A percentile compares a stretch with the other conserved stretches of the same genome.
Evolutionary conservation across 2,329 filamentous ascomycete genomes (phyloP).

Genomic region (Fusarium sacchari): DNA sequence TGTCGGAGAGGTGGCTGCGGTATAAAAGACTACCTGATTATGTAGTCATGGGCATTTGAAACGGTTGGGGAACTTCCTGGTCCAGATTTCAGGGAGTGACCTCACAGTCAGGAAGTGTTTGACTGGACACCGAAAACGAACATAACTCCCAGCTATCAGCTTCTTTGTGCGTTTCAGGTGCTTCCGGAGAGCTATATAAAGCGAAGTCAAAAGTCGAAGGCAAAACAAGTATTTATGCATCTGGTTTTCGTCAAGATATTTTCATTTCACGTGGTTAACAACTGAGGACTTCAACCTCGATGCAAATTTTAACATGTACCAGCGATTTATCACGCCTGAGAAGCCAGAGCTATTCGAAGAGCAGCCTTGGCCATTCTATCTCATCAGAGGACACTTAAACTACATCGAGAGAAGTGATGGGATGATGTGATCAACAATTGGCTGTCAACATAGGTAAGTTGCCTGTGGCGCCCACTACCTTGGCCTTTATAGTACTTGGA

Average conservation of each 20-base stretch:
- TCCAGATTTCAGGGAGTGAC: background rate
- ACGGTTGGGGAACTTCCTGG: background rate
- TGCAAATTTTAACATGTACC: background rate
- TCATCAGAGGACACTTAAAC: background rate
- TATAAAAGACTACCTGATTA: background rate
- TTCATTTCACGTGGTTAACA: background rate
- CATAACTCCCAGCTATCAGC: background rate
- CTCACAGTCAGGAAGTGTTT: background rate
- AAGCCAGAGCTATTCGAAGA: background rate
- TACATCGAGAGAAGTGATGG: background rate
- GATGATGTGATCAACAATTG: background rate
- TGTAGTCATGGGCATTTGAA: background rate
- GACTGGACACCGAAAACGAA: background rate
- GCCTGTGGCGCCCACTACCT: background rate
- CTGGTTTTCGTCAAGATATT: background rate
- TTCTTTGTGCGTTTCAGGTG: background rate
- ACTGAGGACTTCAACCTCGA: background rate
- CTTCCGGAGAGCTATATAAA: background rate
- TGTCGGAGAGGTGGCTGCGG: background rate
- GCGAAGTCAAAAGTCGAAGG: background rate
- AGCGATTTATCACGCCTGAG: background rate
- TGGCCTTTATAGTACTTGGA: background rate
- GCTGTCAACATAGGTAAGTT: background rate
- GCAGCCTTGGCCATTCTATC: background rate
- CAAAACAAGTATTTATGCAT: background rate